Base-by-base conservation (phyloP, 2,329 filamentous ascomycete species). In the Fusarium buharicum region DNA sequence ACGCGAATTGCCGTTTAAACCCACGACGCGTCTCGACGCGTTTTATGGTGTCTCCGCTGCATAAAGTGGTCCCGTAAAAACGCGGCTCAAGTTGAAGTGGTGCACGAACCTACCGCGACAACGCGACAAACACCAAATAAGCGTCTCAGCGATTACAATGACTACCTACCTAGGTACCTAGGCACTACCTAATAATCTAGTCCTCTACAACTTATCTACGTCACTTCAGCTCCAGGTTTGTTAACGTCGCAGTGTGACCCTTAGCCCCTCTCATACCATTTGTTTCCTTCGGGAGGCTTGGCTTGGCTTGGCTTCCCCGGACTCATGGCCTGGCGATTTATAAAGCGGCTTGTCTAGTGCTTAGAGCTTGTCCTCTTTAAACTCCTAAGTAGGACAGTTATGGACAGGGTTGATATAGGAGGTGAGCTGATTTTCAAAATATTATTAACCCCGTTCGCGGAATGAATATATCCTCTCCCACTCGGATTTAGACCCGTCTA, bases 11-110 rank as follows among this genome's bases (percentile, higher is more conserved):
- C 34, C 36, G 14, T 34, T 27, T 47, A 31, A 33, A 33, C 40
- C 27, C 40, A 38, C 38, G 34, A 48, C 63, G 59, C 50, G 63
- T 34, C 17, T 4, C 2, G 3, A 12, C 59, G 50, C 39, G 55
- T 40, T 22, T 13, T 6, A 6, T 2, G 48, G 55, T 44, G 63
- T 41, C 10, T 6, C 10, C 6, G 2, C 9, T 59, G 59, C 48
- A 63, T 64, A 64, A 54, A 61, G 41, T 54, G 51, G 24, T 17
- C 20, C 14, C n/a, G 20, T 14, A 14, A 12, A 16, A 16, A 13
- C 43, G 36, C 31, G 47, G 31, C 33, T 31, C 20, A 47, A 24
- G 16, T 58, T 51, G 27, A 53, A 24, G 22, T 34, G 39, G 22
- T 43, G 33, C 60, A 51, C 50, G 37, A 34, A 38, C 38, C 48